Percentiles rank a stretch among this genome's conserved stretches.
These are phyloP conservation scores for Leccinum fibrillosum DNA, from an alignment of 768 basidiomycete genomes.

Conservation along the genomic window DNA sequence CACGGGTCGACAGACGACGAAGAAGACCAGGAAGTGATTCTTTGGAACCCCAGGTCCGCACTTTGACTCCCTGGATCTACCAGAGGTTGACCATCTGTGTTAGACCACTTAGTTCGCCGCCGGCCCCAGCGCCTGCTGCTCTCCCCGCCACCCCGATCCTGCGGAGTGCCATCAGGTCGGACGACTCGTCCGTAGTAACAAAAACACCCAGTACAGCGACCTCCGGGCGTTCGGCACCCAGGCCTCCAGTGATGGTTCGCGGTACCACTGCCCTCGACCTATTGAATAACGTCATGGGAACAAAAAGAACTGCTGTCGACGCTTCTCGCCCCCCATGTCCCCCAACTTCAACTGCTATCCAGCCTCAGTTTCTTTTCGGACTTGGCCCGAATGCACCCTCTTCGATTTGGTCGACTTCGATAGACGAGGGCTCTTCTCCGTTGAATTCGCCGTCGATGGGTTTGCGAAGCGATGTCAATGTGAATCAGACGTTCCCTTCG, in stretches of 20 bases:
- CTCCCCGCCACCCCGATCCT: conserved; percentile 23
- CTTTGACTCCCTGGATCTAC: not conserved
- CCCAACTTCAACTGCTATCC: conserved; percentile 28
- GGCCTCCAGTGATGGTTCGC: conserved; percentile 19
- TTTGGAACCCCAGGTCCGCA: conserved; percentile 65
- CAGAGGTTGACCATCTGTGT: conserved; percentile 3
- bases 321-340: conserved; percentile 11
- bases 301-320: conserved; percentile 20
- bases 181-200: not conserved
- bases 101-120: conserved; percentile 22
- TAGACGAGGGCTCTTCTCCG: conserved; percentile 40
- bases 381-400: conserved; percentile 45
- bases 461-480: conserved; percentile 12
- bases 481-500: conserved; percentile 11
- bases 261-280: conserved; percentile 67
- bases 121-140: conserved; percentile 1
- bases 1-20: conserved; percentile 38
- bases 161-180: not conserved
- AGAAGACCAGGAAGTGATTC: conserved; percentile 67
- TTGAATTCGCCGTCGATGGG: conserved; percentile 11
- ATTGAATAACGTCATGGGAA: conserved; percentile 41
- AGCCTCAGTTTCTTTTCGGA: conserved; percentile 51
- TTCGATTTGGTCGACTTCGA: conserved; percentile 67
- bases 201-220: conserved; percentile 1
- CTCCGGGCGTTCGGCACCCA: conserved; percentile 29